Evolutionary conservation across 441 rosid genomes (phyloP).

Genomic region (Erodium chrysanthum): DNA sequence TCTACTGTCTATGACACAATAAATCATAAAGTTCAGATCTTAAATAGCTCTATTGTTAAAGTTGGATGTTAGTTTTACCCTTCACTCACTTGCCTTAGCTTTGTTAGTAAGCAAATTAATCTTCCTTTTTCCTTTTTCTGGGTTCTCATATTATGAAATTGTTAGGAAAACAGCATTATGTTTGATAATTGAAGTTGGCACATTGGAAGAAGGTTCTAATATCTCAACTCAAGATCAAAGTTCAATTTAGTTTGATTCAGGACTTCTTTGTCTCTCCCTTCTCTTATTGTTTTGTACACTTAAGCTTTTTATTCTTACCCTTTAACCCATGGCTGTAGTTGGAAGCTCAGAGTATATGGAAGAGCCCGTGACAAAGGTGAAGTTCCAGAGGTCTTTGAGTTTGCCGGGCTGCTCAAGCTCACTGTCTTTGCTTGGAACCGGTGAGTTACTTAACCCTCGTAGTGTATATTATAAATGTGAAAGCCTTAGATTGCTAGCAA

Average conservation of each 20-base stretch:
- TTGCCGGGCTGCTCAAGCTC: slow-evolving; percentile 56
- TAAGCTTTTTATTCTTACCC: background rate
- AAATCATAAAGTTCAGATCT: too few species aligned
- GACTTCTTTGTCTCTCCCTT: too few species aligned
- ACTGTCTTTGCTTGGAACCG: slow-evolving; percentile 60
- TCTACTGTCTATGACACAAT: background rate
- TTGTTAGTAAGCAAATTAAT: too few species aligned
- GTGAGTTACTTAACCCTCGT: slow-evolving; percentile 29
- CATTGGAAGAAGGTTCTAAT: too few species aligned
- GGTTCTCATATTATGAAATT: too few species aligned
- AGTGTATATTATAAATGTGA: background rate
- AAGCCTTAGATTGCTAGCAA: background rate
- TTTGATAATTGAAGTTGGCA: too few species aligned
- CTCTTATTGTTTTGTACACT: background rate
- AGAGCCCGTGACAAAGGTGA: slow-evolving; percentile 63
- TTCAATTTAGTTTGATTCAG: too few species aligned
- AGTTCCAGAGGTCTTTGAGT: slow-evolving; percentile 48
- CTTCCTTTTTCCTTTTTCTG: too few species aligned
- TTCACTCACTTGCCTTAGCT: too few species aligned
- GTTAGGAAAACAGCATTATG: too few species aligned
- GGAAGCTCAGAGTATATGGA: slow-evolving; percentile 46
- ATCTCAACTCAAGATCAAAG: too few species aligned
- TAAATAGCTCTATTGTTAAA: too few species aligned
- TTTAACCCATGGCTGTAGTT: slow-evolving; percentile 26
- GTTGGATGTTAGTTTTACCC: background rate